phyloP scores from a whole-genome alignment of 2,329 filamentous ascomycete species.

The Canariomyces notabilis region DNA sequence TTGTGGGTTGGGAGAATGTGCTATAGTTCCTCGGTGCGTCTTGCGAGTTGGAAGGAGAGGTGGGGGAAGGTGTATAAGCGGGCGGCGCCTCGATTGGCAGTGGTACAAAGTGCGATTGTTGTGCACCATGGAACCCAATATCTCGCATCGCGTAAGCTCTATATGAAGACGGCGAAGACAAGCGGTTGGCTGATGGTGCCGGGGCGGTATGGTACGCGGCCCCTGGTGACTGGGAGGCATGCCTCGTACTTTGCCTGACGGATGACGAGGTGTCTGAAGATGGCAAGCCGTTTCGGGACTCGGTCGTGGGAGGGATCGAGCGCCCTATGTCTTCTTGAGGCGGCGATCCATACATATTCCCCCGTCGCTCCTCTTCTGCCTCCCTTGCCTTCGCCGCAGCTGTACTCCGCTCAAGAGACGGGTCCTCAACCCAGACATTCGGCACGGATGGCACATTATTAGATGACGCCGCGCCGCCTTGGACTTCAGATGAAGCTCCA shows the following conservation, averaged over 20 bases:
- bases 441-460: slow-evolving; percentile 43
- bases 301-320: slow-evolving; percentile 6
- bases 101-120: slow-evolving; percentile 16
- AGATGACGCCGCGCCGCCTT: slow-evolving; percentile 23
- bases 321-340: not conserved
- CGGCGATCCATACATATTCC: slow-evolving; percentile 10
- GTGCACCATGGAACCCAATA: slow-evolving; percentile 20
- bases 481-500: slow-evolving; percentile 6
- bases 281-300: slow-evolving; percentile 3
- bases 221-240: slow-evolving; percentile 6
- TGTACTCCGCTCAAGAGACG: slow-evolving; percentile 36
- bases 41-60: slow-evolving; percentile 27
- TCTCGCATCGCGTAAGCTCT: slow-evolving; percentile 19
- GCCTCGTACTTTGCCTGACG: not conserved
- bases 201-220: slow-evolving; percentile 23
- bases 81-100: slow-evolving; percentile 41
- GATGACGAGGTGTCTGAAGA: slow-evolving; percentile 5
- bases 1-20: slow-evolving; percentile 34
- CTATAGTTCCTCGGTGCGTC: slow-evolving; percentile 34
- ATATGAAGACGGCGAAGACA: slow-evolving; percentile 18
- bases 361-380: slow-evolving; percentile 37
- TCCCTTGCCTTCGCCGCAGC: slow-evolving; percentile 41
- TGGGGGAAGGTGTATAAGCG: slow-evolving; percentile 43
- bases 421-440: slow-evolving; percentile 45
- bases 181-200: slow-evolving; percentile 16